Evolutionary conservation across 306 rosid genomes (phyloP).

Genomic region (Psophocarpus tetragonolobus): DNA sequence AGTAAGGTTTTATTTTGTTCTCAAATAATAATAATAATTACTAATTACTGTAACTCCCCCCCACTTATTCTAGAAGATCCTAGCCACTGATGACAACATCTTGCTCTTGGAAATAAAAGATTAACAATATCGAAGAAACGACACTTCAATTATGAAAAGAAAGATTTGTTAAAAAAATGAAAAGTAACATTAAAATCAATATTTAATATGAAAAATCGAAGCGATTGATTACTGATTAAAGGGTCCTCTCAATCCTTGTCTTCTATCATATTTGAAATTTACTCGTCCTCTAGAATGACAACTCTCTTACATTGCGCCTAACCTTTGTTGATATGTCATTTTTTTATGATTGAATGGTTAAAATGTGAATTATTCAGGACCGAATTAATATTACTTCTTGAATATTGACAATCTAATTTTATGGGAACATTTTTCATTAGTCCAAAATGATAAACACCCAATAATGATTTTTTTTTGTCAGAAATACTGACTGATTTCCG

Average conservation of each 20-base stretch:
- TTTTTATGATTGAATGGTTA: neutral
- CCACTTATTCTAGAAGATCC: too few relatives aligned
- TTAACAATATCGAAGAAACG: neutral
- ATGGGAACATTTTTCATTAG: neutral
- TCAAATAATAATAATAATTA: too few relatives aligned
- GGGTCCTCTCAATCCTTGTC: neutral
- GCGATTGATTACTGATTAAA: neutral
- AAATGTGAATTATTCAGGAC: neutral
- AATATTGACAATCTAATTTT: neutral
- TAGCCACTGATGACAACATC: neutral
- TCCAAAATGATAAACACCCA: neutral
- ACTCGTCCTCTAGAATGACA: neutral
- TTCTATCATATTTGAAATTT: neutral
- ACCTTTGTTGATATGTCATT: neutral
- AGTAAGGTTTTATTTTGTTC: too few relatives aligned
- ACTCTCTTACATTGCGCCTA: neutral
- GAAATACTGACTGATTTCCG: neutral
- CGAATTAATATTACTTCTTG: neutral
- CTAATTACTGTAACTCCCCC: too few relatives aligned
- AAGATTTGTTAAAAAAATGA: neutral
- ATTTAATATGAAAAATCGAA: neutral
- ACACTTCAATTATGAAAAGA: neutral
- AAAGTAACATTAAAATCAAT: neutral
- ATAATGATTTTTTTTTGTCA: neutral
- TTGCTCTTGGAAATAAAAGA: neutral